A percentile compares a stretch with the other conserved stretches of the same genome.
Evolutionary conservation across 331 rosid species (phyloP).

Genomic region (Malus hybrid): DNA sequence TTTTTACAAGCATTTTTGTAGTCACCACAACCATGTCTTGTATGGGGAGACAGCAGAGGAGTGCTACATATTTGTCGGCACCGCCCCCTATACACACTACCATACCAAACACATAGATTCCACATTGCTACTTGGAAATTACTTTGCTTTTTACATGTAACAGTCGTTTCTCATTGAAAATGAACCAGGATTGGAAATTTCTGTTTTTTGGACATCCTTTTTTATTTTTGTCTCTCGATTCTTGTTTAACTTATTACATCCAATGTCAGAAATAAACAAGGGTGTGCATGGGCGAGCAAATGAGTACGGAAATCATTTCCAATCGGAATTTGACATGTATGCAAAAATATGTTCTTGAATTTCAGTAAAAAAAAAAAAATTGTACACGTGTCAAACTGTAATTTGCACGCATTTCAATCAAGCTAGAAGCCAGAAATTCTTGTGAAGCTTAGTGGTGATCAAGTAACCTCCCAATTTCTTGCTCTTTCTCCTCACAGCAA

Average conservation of each 20-base stretch:
- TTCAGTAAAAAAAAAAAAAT: no score
- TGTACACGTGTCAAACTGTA: neutral
- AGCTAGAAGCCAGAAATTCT: conserved; percentile 94
- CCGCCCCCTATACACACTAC: no score
- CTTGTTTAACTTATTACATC: neutral
- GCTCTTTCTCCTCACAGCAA: conserved; percentile 81
- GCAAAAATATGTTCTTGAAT: no score
- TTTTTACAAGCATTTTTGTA: neutral
- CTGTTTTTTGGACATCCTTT: neutral
- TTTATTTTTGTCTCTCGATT: no score
- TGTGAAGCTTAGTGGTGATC: conserved; percentile 89
- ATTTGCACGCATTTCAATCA: neutral
- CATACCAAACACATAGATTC: no score
- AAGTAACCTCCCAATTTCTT: conserved; percentile 73
- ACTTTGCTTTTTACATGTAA: neutral
- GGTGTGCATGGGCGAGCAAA: neutral
- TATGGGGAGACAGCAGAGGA: neutral
- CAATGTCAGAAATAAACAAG: no score
- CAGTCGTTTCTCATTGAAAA: neutral
- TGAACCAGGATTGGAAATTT: no score
- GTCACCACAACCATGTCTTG: neutral
- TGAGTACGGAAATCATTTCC: no score
- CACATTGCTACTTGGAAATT: neutral
- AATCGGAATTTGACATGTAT: neutral
- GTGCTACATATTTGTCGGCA: no score